A percentile compares a stretch with the other conserved stretches of the same genome.
Evolutionary conservation across 805 yeast genomes (phyloP).

Genomic region (Wickerhamomyces pijperi): DNA sequence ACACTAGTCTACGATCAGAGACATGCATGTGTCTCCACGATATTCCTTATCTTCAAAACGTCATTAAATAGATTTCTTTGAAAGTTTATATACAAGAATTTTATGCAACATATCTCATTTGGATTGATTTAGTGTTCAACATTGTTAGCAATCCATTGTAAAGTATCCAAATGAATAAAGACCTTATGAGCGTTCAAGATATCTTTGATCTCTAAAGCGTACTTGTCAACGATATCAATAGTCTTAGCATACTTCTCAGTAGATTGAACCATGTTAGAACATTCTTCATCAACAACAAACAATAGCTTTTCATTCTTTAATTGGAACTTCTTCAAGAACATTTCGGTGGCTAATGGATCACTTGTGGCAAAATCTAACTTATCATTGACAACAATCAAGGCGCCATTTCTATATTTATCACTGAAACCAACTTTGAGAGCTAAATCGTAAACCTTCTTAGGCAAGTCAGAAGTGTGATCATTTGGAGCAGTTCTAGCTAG

Average conservation of each 20-base stretch:
- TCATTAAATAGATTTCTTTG: not conserved
- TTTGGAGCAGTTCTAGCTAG: constrained; percentile 85
- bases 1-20: too few relatives aligned
- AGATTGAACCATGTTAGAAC: constrained; percentile 50
- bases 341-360: constrained; percentile 34
- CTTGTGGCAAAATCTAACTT: constrained; percentile 26
- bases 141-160: constrained; percentile 41
- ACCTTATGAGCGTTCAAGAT: constrained; percentile 69
- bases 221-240: constrained; percentile 60
- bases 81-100: not conserved
- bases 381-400: constrained; percentile 51
- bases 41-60: not conserved
- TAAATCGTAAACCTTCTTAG: constrained; percentile 55
- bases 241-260: constrained; percentile 40
- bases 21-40: too few relatives aligned
- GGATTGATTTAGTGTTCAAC: constrained; percentile 2
- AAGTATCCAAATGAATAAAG: constrained; percentile 60
- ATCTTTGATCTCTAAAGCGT: constrained; percentile 76
- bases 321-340: constrained; percentile 37
- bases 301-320: constrained; percentile 44
- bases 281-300: constrained; percentile 51
- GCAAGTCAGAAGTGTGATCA: constrained; percentile 73
- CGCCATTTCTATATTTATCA: constrained; percentile 68
- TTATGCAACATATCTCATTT: not conserved
- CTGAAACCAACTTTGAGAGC: constrained; percentile 81